Percentiles rank a stretch among this genome's conserved stretches.
phyloP scores from a whole-genome alignment of 2,329 filamentous ascomycete genomes.

The Hypoxylon sp. region DNA sequence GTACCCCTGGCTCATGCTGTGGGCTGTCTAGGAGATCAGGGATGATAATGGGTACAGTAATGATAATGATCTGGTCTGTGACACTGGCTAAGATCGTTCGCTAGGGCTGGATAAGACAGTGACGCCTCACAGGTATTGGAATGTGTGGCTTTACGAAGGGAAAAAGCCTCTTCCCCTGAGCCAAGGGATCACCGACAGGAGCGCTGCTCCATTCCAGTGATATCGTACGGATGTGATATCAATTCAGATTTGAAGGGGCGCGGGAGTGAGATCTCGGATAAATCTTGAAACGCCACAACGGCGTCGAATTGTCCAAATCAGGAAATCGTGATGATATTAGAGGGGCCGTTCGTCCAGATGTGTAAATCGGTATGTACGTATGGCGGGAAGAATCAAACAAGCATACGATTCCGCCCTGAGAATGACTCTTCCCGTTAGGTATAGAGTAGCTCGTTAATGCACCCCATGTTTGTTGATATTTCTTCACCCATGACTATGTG shows the following conservation, averaged over 20 bases:
- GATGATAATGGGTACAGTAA: slow-evolving; percentile 38
- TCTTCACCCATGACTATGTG: slow-evolving; percentile 2
- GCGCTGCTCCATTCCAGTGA: slow-evolving; percentile 46
- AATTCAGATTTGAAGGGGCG: slow-evolving; percentile 31
- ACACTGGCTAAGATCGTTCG: slow-evolving; percentile 32
- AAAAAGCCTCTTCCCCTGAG: slow-evolving; percentile 11
- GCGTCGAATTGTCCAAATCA: slow-evolving; percentile 36
- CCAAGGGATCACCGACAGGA: slow-evolving; percentile 27
- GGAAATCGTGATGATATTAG: slow-evolving; percentile 43
- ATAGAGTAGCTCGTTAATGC: slow-evolving; percentile 2
- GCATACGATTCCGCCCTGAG: slow-evolving; percentile 27
- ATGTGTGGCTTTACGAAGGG: slow-evolving; percentile 34
- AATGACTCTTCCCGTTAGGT: not conserved
- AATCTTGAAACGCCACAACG: slow-evolving; percentile 46
- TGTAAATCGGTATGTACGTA: slow-evolving; percentile 23
- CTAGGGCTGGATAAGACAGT: slow-evolving; percentile 44
- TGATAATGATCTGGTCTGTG: slow-evolving; percentile 29
- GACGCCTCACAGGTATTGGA: slow-evolving; percentile 40
- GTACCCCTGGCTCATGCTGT: slow-evolving; percentile 19
- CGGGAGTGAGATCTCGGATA: slow-evolving; percentile 38
- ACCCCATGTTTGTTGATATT: slow-evolving; percentile 2
- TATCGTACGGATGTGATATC: slow-evolving; percentile 28
- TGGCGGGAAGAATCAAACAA: slow-evolving; percentile 14
- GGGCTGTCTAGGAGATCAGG: slow-evolving; percentile 44
- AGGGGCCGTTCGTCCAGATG: slow-evolving; percentile 28